Conservation (phyloP, 129 eudicot genomes). For the Helianthus tuberosus region DNA sequence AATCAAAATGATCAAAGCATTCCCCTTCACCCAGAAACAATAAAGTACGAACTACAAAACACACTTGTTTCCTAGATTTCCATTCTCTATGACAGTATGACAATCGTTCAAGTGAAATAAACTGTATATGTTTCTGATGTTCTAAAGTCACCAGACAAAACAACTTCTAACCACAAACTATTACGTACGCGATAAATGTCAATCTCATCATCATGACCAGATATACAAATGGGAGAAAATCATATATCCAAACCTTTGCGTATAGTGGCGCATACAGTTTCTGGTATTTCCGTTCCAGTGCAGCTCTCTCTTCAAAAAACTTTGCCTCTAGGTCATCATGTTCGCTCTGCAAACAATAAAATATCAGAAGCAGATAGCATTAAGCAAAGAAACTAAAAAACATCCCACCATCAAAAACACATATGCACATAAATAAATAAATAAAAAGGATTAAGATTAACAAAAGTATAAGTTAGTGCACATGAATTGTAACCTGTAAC, state of each 20-base stretch:
- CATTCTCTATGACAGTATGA: no score
- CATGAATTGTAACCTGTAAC: constrained; percentile 1
- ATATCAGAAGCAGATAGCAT: background rate
- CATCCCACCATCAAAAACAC: background rate
- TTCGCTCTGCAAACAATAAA: constrained; percentile 42
- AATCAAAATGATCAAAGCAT: background rate
- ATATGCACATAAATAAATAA: constrained; percentile 15
- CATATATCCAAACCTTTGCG: constrained; percentile 44
- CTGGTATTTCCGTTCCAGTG: constrained; percentile 79
- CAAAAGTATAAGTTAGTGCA: background rate
- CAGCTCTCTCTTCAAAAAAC: constrained; percentile 82
- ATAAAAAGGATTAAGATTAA: background rate
- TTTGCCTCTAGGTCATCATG: constrained; percentile 83
- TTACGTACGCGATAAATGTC: background rate
- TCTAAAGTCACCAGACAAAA: background rate
- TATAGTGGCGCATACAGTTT: constrained; percentile 76
- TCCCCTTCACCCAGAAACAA: background rate
- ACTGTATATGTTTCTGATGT: background rate
- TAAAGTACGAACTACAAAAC: background rate
- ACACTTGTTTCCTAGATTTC: background rate
- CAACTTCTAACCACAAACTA: background rate
- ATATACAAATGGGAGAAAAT: background rate
- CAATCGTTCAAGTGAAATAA: background rate
- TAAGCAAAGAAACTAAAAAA: background rate
- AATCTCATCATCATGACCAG: background rate